Evolutionary conservation across 768 basidiomycete species (phyloP), one percentile per base, ranked within the genome.

Genomic region (Leccinellum luteum): DNA sequence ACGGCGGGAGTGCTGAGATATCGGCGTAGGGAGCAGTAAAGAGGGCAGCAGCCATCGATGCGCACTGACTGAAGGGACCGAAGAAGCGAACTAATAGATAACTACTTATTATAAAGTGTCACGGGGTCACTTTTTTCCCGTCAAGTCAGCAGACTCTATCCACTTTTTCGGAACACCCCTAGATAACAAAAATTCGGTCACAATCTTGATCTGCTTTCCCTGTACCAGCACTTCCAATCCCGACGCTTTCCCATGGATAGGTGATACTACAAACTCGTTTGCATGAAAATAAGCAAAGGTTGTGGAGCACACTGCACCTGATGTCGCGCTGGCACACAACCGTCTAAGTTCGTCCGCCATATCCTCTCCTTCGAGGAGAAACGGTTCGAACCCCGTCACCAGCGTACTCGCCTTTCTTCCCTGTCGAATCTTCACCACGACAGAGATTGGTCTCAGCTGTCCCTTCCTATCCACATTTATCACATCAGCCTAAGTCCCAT

Each of bases 121-220:
- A 30, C 21, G 14, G n/a, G 25, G 9, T n/a, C 48, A 30, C 69
- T 85, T 85, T 73, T 84, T 81, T 10, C 59, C 73, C 23, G 68
- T 67, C 54, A 76, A 41, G 59, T 83, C 85, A 2, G 66, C 68
- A 2, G 79, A 73, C 66, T 84, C 82, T 52, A 95, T 87, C 90
- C 90, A 95, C 65, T 79, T 80, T 75, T 87, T 90, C 27, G 92
- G 91, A 31, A 95, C 81, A 0, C 94, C 92, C 61, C 81, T 84
- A 23, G 75, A 78, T 3, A 81, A 69, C 41, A 97, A 69, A 58
- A 92, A 81, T 5, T 90, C 87, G 10, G 79, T 75, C 12, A 93
- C 87, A 3, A 77, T 74, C 61, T 81, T 80, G 19, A 79, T 76
- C 64, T 96, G 93, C 60, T 89, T 90, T 2, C 94, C 94, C 66